Percentiles rank a stretch among this genome's conserved stretches.
These are phyloP conservation scores for Coemansia sp. DNA, from an alignment of 192 early-diverging fungal species.

Conservation along the genomic window DNA sequence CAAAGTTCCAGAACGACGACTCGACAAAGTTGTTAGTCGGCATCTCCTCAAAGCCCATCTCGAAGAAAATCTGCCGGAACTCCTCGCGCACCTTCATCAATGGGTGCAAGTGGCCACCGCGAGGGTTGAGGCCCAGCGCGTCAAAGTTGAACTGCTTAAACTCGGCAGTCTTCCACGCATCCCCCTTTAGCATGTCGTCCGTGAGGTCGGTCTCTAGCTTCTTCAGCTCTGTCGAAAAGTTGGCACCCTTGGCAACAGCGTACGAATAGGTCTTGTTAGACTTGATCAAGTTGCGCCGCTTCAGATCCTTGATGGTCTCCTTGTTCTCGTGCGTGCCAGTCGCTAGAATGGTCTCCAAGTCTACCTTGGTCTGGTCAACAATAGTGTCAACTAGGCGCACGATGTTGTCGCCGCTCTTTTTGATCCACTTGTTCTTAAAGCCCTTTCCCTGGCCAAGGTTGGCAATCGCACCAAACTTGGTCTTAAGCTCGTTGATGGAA, in stretches of 20 bases:
- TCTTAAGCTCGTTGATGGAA: conserved; percentile 81
- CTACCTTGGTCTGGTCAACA: conserved; percentile 80
- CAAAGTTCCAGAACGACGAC: conserved; percentile 99
- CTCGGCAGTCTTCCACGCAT: conserved; percentile 90
- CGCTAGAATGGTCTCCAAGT: conserved; percentile 69
- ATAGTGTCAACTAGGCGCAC: conserved; percentile 78
- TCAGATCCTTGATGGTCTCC: conserved; percentile 73
- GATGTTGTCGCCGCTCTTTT: conserved; percentile 74
- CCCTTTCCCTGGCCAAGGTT: conserved; percentile 95
- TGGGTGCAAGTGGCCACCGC: conserved; percentile 92
- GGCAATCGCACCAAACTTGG: conserved; percentile 71
- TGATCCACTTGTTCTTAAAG: conserved; percentile 98
- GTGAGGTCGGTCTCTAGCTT: conserved; percentile 97
- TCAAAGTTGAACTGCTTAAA: conserved; percentile 99
- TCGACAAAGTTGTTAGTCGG: conserved; percentile 97
- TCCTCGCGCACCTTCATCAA: conserved; percentile 99
- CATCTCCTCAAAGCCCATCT: conserved; percentile 99
- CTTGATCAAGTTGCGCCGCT: conserved; percentile 74
- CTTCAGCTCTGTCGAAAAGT: conserved; percentile 83
- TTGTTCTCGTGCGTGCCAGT: conserved; percentile 66
- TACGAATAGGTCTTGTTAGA: conserved; percentile 79
- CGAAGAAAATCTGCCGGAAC: conserved; percentile 98
- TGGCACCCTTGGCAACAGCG: conserved; percentile 80
- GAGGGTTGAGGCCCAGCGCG: conserved; percentile 77
- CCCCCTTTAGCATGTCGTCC: conserved; percentile 86